Base-by-base conservation (phyloP, 129 eudicot genomes). In the Saposhnikovia divaricata region DNA sequence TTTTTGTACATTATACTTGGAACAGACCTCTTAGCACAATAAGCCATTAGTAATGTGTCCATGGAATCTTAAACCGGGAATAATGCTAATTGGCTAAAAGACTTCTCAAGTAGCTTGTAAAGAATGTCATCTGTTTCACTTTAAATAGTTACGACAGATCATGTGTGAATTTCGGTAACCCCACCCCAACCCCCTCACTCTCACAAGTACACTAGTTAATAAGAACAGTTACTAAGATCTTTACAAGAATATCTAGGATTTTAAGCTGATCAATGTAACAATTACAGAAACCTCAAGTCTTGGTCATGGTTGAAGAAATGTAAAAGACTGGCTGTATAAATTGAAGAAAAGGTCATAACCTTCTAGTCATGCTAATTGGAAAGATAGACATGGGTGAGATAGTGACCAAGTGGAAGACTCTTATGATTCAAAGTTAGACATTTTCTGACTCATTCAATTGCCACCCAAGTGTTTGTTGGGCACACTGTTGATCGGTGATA, bases 331-430 rank as follows among this genome's bases (percentile, higher is more conserved):
- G 79, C 37, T 75, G 74, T 37, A 76, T 82, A 72, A 68, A 80
- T 50, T 19, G 10, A 21, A 9, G 31, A 42, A 72, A 39, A 40
- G 25, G 48, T 21, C 48, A 19, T n/a, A 42, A 42, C 13, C 31
- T 51, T 59, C 4, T 47, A 34, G 48, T 74, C 31, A 40, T 1
- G 1, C 40, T 74, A 45, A 25, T 47, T 39, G 85, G 78, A 81
- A 85, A 85, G 37, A 82, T 77, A 40, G 84, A 18, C 65, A 75
- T 82, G 77, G 37, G 25, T 65, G 25, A 50, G 79, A 82, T 47
- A n/a, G 76, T 83, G 87, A 86, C 37, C 78, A 80, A 80, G 85
- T 80, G 81, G 75, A 80, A 85, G 78, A 69, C 79, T 77, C 46
- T 69, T 59, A 82, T 48, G 68, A 78, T 77, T 80, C 63, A 59